A percentile compares a stretch with the other conserved stretches of the same genome.
phyloP scores from a whole-genome alignment of 345 rosid genomes.

The Salix viminalis region DNA sequence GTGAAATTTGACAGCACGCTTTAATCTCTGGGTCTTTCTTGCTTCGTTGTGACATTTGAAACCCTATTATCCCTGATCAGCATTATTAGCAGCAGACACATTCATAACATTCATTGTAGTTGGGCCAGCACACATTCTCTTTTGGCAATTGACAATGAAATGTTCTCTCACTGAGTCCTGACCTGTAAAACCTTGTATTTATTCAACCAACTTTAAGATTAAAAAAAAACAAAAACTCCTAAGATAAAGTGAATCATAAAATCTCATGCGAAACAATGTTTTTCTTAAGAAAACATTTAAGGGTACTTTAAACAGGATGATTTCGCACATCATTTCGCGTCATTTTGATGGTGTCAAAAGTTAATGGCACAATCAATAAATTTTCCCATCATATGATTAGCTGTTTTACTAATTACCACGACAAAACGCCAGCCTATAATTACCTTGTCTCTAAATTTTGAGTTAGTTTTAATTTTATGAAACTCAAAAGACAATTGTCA shows the following conservation, averaged over 20 bases:
- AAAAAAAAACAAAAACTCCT: not conserved
- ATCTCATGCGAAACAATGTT: not conserved
- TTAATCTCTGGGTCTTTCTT: not conserved
- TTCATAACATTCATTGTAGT: not conserved
- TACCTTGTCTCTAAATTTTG: not conserved
- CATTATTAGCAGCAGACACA: not conserved
- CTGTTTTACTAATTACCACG: not conserved
- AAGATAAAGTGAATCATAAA: not conserved
- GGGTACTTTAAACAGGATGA: not conserved
- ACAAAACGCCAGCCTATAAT: not conserved
- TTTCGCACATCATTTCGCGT: not conserved
- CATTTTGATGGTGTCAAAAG: slow-evolving; percentile 9
- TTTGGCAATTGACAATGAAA: not conserved
- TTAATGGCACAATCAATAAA: not conserved
- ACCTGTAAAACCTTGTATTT: not conserved
- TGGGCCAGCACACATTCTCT: not conserved
- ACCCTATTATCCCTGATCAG: not conserved
- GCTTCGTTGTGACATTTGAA: not conserved
- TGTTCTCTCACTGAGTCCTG: no score
- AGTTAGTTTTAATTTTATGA: no score
- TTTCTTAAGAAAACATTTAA: not conserved
- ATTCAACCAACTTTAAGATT: not conserved
- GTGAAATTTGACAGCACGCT: not conserved
- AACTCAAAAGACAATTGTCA: no score
- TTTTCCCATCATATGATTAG: not conserved